These are phyloP conservation scores for Royoungia palumana DNA, from an alignment of 768 basidiomycete genomes.

Conservation along the genomic window DNA sequence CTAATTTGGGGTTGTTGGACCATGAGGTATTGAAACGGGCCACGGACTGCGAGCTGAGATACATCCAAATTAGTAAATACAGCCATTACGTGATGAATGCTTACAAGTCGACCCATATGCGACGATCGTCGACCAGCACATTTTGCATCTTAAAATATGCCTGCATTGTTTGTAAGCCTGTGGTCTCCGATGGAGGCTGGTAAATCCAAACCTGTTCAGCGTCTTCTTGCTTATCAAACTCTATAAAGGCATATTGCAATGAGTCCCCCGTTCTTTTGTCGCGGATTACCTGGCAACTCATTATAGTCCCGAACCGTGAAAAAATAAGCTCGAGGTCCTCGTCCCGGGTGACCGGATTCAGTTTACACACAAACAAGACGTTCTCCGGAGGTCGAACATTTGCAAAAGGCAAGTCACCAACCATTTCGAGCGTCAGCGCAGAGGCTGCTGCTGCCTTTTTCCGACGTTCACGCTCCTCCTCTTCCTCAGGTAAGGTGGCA, in stretches of 20 bases:
- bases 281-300: constrained; percentile 96
- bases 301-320: constrained; percentile 89
- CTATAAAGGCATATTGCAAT: constrained; percentile 97
- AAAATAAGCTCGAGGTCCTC: constrained; percentile 98
- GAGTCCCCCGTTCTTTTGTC: constrained; percentile 97
- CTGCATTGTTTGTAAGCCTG: constrained; percentile 35
- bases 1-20: constrained; percentile 73
- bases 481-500: constrained; percentile 78
- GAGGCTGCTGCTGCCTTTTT: constrained; percentile 88
- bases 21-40: constrained; percentile 77
- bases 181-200: not conserved
- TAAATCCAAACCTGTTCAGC: constrained; percentile 78
- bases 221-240: constrained; percentile 91
- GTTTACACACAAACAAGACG: constrained; percentile 97
- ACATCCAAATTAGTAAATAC: constrained; percentile 16
- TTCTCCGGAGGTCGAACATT: constrained; percentile 98
- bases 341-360: constrained; percentile 92
- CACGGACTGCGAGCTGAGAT: constrained; percentile 83
- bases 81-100: constrained; percentile 29
- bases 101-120: constrained; percentile 99
- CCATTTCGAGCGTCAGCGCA: constrained; percentile 97
- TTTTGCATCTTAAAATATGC: constrained; percentile 99
- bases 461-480: constrained; percentile 76
- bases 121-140: constrained; percentile 92
- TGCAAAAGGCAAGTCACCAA: constrained; percentile 97